Percentiles rank a stretch among this genome's conserved stretches.
phyloP scores from a whole-genome alignment of 305 asterid species.

The Euphrasia arctica region DNA sequence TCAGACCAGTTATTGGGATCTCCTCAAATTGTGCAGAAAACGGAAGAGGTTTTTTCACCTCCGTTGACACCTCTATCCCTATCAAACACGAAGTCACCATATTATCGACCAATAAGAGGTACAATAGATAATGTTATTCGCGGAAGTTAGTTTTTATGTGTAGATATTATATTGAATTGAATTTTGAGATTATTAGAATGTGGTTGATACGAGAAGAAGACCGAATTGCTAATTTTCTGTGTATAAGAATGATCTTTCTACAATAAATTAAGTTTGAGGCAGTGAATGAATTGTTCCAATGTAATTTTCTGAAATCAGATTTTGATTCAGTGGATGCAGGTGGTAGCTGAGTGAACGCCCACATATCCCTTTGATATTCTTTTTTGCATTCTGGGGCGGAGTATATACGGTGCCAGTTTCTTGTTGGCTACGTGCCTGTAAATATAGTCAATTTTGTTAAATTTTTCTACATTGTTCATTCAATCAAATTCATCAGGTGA shows the following conservation, averaged over 20 bases:
- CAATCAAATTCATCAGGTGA: slow-evolving; percentile 20
- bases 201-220: neutral
- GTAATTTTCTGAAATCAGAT: slow-evolving; percentile 27
- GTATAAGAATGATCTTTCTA: no score
- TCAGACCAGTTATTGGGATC: slow-evolving; percentile 59
- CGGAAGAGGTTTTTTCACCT: slow-evolving; percentile 67
- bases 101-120: slow-evolving; percentile 66
- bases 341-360: slow-evolving; percentile 10
- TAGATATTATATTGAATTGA: slow-evolving; percentile 4
- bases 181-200: neutral
- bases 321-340: slow-evolving; percentile 58
- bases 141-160: slow-evolving; percentile 18
- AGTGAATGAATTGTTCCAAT: neutral
- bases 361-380: slow-evolving; percentile 11
- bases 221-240: no score
- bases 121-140: slow-evolving; percentile 17
- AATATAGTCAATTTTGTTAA: slow-evolving; percentile 29
- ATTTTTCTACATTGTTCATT: slow-evolving; percentile 11
- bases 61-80: slow-evolving; percentile 74
- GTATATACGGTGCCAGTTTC: slow-evolving; percentile 30
- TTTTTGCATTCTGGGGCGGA: slow-evolving; percentile 27
- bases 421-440: slow-evolving; percentile 41
- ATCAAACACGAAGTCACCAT: slow-evolving; percentile 51
- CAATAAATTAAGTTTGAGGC: no score
- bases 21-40: slow-evolving; percentile 44